phyloP scores from a whole-genome alignment of 2,329 filamentous ascomycete genomes.

The Xylariaceae sp. region DNA sequence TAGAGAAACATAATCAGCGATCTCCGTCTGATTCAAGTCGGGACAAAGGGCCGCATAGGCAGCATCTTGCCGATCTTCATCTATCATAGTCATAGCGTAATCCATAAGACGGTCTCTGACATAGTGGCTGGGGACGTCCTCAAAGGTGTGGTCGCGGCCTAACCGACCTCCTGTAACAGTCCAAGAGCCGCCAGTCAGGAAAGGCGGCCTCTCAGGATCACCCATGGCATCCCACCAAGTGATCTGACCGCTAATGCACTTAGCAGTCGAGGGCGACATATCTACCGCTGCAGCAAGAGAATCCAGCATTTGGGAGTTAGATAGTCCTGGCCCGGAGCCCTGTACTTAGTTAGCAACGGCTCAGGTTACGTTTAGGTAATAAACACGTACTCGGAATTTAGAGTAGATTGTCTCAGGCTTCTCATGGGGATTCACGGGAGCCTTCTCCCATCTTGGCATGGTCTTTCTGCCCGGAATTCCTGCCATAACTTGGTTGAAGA shows the following conservation, averaged over 20 bases:
- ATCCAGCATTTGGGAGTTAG: not conserved
- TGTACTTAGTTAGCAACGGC: not conserved
- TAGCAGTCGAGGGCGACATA: not conserved
- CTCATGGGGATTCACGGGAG: not conserved
- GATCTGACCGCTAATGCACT: not conserved
- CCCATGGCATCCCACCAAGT: conserved; percentile 2
- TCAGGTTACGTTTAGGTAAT: no score
- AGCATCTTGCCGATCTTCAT: not conserved
- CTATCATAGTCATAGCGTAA: conserved; percentile 7
- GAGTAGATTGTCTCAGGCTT: not conserved
- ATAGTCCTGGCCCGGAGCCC: no score
- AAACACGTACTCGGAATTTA: not conserved
- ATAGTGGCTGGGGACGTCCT: conserved; percentile 15
- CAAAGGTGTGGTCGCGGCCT: conserved; percentile 14
- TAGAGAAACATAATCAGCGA: not conserved
- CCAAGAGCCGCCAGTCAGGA: not conserved
- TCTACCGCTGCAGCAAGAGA: not conserved
- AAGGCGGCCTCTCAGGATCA: not conserved
- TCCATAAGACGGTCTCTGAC: conserved; percentile 14
- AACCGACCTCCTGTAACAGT: conserved; percentile 2
- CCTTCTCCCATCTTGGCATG: not conserved
- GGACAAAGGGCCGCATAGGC: conserved; percentile 6
- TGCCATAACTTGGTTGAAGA: not conserved
- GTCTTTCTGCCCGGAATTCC: not conserved
- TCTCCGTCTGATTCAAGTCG: conserved; percentile 1